Evolutionary conservation across 257 asterid genomes (phyloP), one percentile per base, ranked within the genome.

Genomic region (Vinca minor): DNA sequence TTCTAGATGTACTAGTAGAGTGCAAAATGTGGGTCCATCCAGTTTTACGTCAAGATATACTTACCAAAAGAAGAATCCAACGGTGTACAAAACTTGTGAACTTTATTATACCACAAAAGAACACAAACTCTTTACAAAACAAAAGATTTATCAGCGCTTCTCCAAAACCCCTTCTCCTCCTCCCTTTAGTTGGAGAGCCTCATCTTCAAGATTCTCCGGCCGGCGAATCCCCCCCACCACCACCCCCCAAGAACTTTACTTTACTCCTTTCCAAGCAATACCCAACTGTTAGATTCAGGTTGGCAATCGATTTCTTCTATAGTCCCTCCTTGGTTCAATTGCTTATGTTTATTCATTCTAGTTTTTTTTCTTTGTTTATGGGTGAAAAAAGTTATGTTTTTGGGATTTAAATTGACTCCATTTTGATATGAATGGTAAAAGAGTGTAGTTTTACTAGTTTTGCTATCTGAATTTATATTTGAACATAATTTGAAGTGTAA

Each of bases 281-380:
- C 9, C 28, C 18, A 3, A 0, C n/a, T n/a, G 26, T 12, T 45
- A 45, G 17, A 29, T 67, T 67, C 59, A 44, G 71, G 71, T 67
- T n/a, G 10, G 45, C 8, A 0, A 26, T 47, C 54, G 15, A 36
- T 25, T 14, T 65, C 35, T 3, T 0, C 12, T n/a, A n/a, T n/a
- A n/a, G 7, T 0, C n/a, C 15, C 5, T 41, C 39, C 35, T 57
- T 47, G 1, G 38, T 56, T 67, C 48, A 44, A 17, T 67, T 44
- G 56, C 36, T 56, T 31, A 44, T 31, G 4, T 34, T 7, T 20
- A 6, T 4, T 29, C 18, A 25, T 28, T 44, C 3, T 25, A n/a
- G 4, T 4, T 11, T 45, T 23, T 57, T 34, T 31, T 14, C 48
- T 38, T 17, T 45, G 1, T 41, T n/a, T 25, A 29, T 12, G 31